Conservation (phyloP, 2,329 filamentous ascomycete genomes). For the Aspergillus japonicus region DNA sequence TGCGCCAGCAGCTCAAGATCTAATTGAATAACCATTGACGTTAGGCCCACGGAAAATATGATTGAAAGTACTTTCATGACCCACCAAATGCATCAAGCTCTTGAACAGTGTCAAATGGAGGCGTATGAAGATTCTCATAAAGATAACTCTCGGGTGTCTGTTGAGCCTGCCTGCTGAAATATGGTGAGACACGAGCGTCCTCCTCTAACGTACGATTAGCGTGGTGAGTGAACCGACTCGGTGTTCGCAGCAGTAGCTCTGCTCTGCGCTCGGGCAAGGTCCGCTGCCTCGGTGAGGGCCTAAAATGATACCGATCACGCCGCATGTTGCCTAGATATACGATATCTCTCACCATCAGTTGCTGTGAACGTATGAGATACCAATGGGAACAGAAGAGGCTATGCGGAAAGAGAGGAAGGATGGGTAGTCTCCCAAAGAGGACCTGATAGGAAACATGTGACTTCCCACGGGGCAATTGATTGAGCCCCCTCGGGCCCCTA, state of each 20-base stretch:
- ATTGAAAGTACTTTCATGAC: conserved; percentile 15
- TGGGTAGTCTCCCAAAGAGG: neutral
- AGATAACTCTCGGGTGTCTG: neutral
- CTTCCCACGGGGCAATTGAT: neutral
- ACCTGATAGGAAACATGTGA: neutral
- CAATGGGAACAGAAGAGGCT: neutral
- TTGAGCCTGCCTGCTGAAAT: conserved; percentile 3
- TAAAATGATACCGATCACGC: conserved; percentile 7
- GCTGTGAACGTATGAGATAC: neutral
- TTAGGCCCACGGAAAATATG: neutral
- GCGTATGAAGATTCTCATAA: neutral
- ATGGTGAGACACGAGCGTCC: conserved; percentile 19
- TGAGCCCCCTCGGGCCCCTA: neutral
- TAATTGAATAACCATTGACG: conserved; percentile 15
- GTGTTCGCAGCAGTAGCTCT: conserved; percentile 3
- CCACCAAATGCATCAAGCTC: conserved; percentile 53
- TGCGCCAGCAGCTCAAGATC: conserved; percentile 42
- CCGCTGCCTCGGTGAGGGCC: conserved; percentile 11
- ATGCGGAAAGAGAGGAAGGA: neutral
- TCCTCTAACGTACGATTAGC: conserved; percentile 25
- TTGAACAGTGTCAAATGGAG: conserved; percentile 24
- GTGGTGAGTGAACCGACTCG: conserved; percentile 9
- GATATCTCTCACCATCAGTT: neutral
- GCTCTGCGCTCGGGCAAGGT: conserved; percentile 14
- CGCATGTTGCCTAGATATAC: conserved; percentile 16